Base-by-base conservation (phyloP, 1,284 basidiomycete species). In the Tremellales sp. region DNA sequence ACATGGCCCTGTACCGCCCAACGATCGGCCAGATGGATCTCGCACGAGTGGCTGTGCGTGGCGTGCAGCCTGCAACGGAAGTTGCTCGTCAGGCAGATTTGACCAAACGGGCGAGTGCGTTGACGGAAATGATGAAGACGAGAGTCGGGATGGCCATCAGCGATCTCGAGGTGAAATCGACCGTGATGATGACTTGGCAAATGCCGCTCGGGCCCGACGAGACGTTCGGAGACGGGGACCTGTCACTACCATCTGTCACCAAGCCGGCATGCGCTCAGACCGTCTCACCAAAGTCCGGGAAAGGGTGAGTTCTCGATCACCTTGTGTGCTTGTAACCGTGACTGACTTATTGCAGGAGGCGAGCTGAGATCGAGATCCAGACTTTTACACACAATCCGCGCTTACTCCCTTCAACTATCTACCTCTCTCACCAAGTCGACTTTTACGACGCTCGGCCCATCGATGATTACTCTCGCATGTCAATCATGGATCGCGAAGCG, bases 401-500 rank as follows among this genome's bases (percentile, higher is more conserved):
- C 2, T 75, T 87, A 22, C 77, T 87, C 1, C 85, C 87, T 1
- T 78, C 82, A 0, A 79, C 85, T 0, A 78, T 93, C 35, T 91
- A 91, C 66, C 80, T 88, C 12, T 82, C 84, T 0, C 85, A 87
- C 57, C 87, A 91, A 55, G 86, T 90, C 68, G 77, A 82, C 8
- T 92, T 91, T 76, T 80, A 82, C 59, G 78, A 81, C 1, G 78
- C 89, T 0, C 56, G 59, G 11, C 80, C 82, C 1, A 84, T 85
- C 54, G 87, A 90, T 64, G 88, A 88, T 56, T 86, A 86, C 57
- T 83, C 85, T 0, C 81, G 87, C 10, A 78, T 89, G 27, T 82
- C 86, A 0, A 79, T 81, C 1, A 79, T 82, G 46, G 81, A 83
- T 45, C 75, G 87, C 45, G 82, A 84, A 51, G 77, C 87, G 10